phyloP scores from a whole-genome alignment of 192 early-diverging fungal genomes.

The Jimgerdemannia lactiflua region DNA sequence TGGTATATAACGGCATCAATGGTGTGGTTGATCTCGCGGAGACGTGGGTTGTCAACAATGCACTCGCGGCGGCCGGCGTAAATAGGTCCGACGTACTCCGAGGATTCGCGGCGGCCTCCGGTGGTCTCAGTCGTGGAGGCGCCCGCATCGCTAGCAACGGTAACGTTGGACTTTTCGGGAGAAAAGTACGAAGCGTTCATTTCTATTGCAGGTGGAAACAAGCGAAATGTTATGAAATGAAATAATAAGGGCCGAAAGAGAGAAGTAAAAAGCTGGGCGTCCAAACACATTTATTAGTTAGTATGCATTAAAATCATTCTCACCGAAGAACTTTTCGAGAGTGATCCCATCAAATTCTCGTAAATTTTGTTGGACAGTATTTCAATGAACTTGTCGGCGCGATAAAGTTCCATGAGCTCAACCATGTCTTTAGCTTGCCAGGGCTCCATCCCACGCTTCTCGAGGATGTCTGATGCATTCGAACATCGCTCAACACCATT shows the following conservation, averaged over 20 bases:
- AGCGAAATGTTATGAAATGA: not conserved
- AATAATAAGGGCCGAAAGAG: not conserved
- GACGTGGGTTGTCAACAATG: not conserved
- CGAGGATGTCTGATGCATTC: too few species aligned
- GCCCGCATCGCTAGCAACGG: not conserved
- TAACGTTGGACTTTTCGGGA: not conserved
- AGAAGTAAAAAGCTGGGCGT: not conserved
- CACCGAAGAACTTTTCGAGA: too few species aligned
- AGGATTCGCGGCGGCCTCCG: not conserved
- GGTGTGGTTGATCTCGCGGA: not conserved
- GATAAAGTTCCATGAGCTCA: too few species aligned
- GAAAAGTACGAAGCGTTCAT: not conserved
- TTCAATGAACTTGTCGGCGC: too few species aligned
- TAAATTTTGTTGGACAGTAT: too few species aligned
- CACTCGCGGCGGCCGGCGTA: not conserved
- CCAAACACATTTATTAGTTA: not conserved
- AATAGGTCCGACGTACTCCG: not conserved
- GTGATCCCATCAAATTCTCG: too few species aligned
- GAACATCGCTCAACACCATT: too few species aligned
- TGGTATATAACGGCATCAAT: not conserved
- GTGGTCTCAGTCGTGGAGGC: not conserved
- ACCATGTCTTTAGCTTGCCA: too few species aligned
- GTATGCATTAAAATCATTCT: not conserved
- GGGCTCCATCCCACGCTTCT: too few species aligned
- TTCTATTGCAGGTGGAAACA: not conserved